Evolutionary conservation across 225 moss, liverwort and hornwort species (phyloP).

Genomic region (Physcomitrellopsis africana): DNA sequence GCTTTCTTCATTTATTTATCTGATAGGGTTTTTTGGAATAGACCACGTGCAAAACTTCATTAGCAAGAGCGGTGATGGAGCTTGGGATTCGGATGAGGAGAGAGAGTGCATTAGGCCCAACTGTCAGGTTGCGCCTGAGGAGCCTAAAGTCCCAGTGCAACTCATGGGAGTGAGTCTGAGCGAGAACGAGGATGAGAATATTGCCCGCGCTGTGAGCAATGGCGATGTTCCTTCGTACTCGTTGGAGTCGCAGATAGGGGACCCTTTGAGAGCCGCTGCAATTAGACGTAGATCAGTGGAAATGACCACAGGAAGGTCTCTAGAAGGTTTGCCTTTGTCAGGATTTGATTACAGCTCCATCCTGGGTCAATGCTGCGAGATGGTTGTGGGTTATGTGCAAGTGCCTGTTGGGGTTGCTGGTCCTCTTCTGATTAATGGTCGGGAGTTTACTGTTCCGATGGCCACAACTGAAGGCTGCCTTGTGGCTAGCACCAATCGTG

Average conservation of each 20-base stretch:
- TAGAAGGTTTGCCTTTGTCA: slow-evolving; percentile 68
- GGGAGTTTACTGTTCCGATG: slow-evolving; percentile 84
- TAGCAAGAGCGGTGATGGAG: slow-evolving; percentile 56
- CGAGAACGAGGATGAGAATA: slow-evolving; percentile 67
- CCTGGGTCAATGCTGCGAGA: slow-evolving; percentile 96
- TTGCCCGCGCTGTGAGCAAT: slow-evolving; percentile 64
- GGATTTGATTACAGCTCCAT: slow-evolving; percentile 91
- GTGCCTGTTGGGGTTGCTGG: slow-evolving; percentile 92
- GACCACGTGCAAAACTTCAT: slow-evolving; percentile 94
- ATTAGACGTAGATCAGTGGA: slow-evolving; percentile 80
- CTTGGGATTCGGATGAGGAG: slow-evolving; percentile 86
- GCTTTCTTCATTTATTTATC: slow-evolving; percentile 84
- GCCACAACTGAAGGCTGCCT: slow-evolving; percentile 96
- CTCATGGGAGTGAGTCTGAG: slow-evolving; percentile 53
- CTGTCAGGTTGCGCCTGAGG: slow-evolving; percentile 47
- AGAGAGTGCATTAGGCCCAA: slow-evolving; percentile 49
- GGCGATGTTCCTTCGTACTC: slow-evolving; percentile 69
- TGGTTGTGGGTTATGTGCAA: slow-evolving; percentile 96
- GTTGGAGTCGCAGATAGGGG: slow-evolving; percentile 72
- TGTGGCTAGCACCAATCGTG: slow-evolving; percentile 94
- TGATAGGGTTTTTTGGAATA: slow-evolving; percentile 96
- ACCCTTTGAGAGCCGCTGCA: slow-evolving; percentile 65
- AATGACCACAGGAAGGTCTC: slow-evolving; percentile 60
- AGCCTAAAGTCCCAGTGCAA: slow-evolving; percentile 54
- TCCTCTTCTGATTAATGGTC: slow-evolving; percentile 81